These are phyloP conservation scores for Aphanocladium album DNA, from an alignment of 2,329 filamentous ascomycete genomes.

Conservation along the genomic window DNA sequence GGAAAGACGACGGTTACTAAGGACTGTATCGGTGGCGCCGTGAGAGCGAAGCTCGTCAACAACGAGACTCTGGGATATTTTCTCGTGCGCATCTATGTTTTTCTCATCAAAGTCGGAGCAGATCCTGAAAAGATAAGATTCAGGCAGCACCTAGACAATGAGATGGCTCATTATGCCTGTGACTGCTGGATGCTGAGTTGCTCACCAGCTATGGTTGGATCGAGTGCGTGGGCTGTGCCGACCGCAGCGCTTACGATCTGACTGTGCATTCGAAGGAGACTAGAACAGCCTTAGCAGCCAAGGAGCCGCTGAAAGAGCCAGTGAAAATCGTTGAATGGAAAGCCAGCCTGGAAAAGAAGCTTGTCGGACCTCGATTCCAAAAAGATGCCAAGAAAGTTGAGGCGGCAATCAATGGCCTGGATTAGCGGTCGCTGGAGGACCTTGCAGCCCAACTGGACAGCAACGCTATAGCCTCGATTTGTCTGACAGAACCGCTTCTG, in stretches of 20 bases:
- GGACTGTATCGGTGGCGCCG: slow-evolving; percentile 58
- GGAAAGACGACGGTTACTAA: slow-evolving; percentile 53
- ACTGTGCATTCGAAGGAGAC: slow-evolving; percentile 62
- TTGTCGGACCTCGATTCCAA: slow-evolving; percentile 62
- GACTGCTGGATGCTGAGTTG: slow-evolving; percentile 68
- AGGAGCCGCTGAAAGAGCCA: slow-evolving; percentile 56
- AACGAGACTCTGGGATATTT: slow-evolving; percentile 69
- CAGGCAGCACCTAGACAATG: slow-evolving; percentile 65
- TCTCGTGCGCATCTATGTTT: slow-evolving; percentile 59
- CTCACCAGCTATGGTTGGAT: slow-evolving; percentile 65
- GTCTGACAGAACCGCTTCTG: slow-evolving; percentile 9
- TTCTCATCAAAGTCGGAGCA: slow-evolving; percentile 58
- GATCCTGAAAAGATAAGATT: slow-evolving; percentile 61
- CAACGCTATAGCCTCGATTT: slow-evolving; percentile 13
- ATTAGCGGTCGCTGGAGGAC: slow-evolving; percentile 58
- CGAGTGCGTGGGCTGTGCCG: slow-evolving; percentile 65
- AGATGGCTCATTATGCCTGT: slow-evolving; percentile 68
- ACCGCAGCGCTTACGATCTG: slow-evolving; percentile 62
- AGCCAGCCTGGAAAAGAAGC: slow-evolving; percentile 62
- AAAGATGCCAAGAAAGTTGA: slow-evolving; percentile 61
- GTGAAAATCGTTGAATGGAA: slow-evolving; percentile 58
- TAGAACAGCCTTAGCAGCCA: slow-evolving; percentile 55
- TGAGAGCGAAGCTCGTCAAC: slow-evolving; percentile 55
- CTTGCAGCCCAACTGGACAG: slow-evolving; percentile 26
- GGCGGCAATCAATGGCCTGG: slow-evolving; percentile 54